Evolutionary conservation across 2,329 filamentous ascomycete genomes (phyloP).

Genomic region (Epichloe aotearoae): DNA sequence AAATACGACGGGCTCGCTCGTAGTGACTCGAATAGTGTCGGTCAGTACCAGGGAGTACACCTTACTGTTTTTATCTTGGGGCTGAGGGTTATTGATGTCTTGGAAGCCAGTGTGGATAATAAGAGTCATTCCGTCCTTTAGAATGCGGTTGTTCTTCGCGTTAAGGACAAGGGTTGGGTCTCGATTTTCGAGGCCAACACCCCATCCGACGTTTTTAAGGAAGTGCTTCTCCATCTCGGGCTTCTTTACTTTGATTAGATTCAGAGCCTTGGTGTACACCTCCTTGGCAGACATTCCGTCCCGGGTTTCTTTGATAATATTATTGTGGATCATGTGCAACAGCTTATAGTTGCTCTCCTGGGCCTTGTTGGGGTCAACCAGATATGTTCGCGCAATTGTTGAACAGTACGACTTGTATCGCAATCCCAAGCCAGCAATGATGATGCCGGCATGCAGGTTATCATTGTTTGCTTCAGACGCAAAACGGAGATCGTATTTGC

Average conservation of each 20-base stretch:
- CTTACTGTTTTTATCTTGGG: conserved; percentile 82
- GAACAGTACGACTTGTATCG: conserved; percentile 95
- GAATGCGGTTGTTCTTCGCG: conserved; percentile 65
- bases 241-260: conserved; percentile 74
- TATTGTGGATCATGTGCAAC: conserved; percentile 68
- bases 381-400: conserved; percentile 80
- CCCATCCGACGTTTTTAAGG: conserved; percentile 79
- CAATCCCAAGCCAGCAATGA: conserved; percentile 81
- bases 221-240: conserved; percentile 94
- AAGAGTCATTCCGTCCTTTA: conserved; percentile 97
- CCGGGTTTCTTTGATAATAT: conserved; percentile 80
- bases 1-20: conserved; percentile 71
- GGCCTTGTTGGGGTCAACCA: conserved; percentile 92
- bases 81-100: conserved; percentile 74
- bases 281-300: conserved; percentile 82
- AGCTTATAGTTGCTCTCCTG: conserved; percentile 93
- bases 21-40: conserved; percentile 82
- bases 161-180: conserved; percentile 76
- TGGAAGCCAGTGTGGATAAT: conserved; percentile 81
- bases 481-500: conserved; percentile 84
- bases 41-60: conserved; percentile 83
- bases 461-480: conserved; percentile 68
- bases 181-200: conserved; percentile 83
- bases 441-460: conserved; percentile 78
- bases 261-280: conserved; percentile 76